Conservation (phyloP, 1,139 yeast species). For the Spathaspora sp. region DNA sequence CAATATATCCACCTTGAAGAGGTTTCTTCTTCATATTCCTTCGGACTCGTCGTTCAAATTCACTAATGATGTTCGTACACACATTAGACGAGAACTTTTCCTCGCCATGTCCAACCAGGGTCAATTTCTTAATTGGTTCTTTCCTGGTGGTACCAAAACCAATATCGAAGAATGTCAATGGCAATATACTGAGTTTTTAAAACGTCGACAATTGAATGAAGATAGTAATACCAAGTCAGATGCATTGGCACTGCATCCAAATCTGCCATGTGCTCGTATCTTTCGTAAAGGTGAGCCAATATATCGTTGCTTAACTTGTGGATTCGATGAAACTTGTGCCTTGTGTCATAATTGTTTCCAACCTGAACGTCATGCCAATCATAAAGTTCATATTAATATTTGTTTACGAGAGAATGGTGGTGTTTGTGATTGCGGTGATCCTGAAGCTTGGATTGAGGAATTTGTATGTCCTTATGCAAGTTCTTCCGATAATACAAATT, state of each 20-base stretch:
- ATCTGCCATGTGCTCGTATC: constrained; percentile 74
- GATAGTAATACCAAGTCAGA: constrained; percentile 12
- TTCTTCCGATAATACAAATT: constrained; percentile 14
- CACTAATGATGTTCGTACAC: constrained; percentile 31
- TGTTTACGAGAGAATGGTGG: constrained; percentile 87
- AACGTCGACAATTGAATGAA: constrained; percentile 19
- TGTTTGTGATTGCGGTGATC: constrained; percentile 70
- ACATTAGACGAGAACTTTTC: constrained; percentile 51
- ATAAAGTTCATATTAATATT: constrained; percentile 69
- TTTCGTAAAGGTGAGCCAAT: constrained; percentile 86
- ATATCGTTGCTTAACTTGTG: constrained; percentile 81
- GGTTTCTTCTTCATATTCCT: constrained; percentile 38
- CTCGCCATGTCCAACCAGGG: constrained; percentile 53
- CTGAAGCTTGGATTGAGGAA: constrained; percentile 54
- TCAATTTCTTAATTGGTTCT: constrained; percentile 46
- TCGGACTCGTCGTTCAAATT: constrained; percentile 34
- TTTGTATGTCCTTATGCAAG: constrained; percentile 35
- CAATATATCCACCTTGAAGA: constrained; percentile 11
- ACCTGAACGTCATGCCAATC: constrained; percentile 70
- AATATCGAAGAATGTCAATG: constrained; percentile 30
- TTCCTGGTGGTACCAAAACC: constrained; percentile 30
- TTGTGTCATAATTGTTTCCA: constrained; percentile 78
- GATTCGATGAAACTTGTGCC: constrained; percentile 83
- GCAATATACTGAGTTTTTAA: constrained; percentile 32
- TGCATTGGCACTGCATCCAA: constrained; percentile 52